Percentiles rank a stretch among this genome's conserved stretches.
Evolutionary conservation across 2,329 filamentous ascomycete genomes (phyloP).

Genomic region (Stagonosporopsis rhizophila): DNA sequence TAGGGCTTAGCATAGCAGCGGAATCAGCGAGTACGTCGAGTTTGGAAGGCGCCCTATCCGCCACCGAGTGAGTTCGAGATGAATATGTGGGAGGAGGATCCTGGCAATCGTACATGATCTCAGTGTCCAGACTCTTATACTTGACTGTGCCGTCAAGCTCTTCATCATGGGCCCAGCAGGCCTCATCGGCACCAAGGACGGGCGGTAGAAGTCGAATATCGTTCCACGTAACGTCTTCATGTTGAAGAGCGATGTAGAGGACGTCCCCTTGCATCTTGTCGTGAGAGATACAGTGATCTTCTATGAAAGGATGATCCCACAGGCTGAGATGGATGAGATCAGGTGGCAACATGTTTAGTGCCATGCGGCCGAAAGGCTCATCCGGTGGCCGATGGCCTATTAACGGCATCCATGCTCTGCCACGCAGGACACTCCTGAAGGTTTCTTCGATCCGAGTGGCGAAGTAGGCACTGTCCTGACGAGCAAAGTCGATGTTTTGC

Average conservation of each 20-base stretch:
- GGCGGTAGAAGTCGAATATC: constrained; percentile 49
- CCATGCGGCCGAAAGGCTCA: constrained; percentile 50
- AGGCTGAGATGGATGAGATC: constrained; percentile 44
- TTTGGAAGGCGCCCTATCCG: constrained; percentile 47
- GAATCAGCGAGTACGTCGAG: constrained; percentile 50
- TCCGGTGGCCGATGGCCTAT: constrained; percentile 48
- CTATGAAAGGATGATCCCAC: constrained; percentile 51
- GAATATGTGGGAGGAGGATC: constrained; percentile 53
- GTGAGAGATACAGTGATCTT: constrained; percentile 51
- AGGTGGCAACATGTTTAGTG: constrained; percentile 43
- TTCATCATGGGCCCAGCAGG: constrained; percentile 50
- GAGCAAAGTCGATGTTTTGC: constrained; percentile 47
- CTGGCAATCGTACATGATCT: constrained; percentile 53
- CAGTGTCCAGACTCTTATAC: constrained; percentile 48
- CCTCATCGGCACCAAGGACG: constrained; percentile 42
- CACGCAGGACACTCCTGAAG: constrained; percentile 47
- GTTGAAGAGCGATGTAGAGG: constrained; percentile 50
- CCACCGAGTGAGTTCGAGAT: constrained; percentile 50
- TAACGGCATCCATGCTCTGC: constrained; percentile 51
- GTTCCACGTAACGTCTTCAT: constrained; percentile 51
- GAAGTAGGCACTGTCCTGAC: constrained; percentile 49
- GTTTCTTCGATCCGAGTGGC: constrained; percentile 45
- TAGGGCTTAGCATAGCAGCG: constrained; percentile 45
- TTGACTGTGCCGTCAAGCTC: constrained; percentile 49
- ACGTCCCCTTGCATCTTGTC: constrained; percentile 53